These are phyloP conservation scores for Erythrobasidium hasegawianum DNA, from an alignment of 1,284 basidiomycete genomes.

Conservation along the genomic window DNA sequence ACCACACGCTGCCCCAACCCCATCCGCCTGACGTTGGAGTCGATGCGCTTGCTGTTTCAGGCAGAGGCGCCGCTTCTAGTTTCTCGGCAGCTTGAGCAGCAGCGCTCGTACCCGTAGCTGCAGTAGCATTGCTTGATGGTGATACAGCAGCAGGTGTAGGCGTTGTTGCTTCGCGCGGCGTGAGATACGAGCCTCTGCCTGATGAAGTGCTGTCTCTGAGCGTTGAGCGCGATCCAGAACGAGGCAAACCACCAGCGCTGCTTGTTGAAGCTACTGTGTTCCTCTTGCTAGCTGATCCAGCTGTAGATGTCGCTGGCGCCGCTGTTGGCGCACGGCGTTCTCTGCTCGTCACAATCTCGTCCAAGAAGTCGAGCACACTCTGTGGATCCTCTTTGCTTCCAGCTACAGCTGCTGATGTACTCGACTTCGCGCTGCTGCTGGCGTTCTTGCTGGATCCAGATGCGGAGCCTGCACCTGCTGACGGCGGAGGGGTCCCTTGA, in stretches of 20 bases:
- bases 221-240: conserved; percentile 22
- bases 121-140: conserved; percentile 7
- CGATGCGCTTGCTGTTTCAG: conserved; percentile 1
- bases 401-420: conserved; percentile 34
- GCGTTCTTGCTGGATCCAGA: conserved; percentile 20
- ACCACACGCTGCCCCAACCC: conserved; percentile 76
- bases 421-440: conserved; percentile 8
- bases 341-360: conserved; percentile 66
- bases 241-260: conserved; percentile 7
- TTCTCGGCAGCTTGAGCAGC: conserved; percentile 34
- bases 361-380: conserved; percentile 78
- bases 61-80: conserved; percentile 14
- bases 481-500: conserved; percentile 47
- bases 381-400: conserved; percentile 55
- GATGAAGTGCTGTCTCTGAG: conserved; percentile 1
- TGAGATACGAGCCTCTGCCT: conserved; percentile 1
- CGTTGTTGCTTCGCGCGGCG: not conserved
- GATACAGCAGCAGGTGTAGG: conserved; percentile 3
- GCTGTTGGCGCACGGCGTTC: conserved; percentile 16
- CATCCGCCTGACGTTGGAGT: conserved; percentile 35
- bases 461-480: conserved; percentile 29
- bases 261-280: conserved; percentile 7
- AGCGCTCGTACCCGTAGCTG: conserved; percentile 6
- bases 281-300: conserved; percentile 33
- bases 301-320: conserved; percentile 57